Evolutionary conservation across 805 yeast species (phyloP).

Genomic region (Starmerella bombi): DNA sequence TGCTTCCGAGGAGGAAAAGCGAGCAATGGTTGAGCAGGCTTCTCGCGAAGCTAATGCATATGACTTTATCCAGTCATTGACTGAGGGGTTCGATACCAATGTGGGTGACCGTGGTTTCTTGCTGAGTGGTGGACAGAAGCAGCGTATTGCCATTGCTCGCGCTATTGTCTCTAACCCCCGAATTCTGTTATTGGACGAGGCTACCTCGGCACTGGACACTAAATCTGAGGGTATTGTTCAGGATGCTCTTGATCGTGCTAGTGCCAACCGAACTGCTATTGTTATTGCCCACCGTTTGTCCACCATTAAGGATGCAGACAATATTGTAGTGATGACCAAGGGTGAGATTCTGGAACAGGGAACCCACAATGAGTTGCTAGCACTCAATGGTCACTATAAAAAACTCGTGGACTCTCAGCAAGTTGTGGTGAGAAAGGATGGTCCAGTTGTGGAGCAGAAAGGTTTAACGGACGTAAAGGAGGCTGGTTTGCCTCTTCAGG

Average conservation of each 20-base stretch:
- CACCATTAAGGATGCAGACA: slow-evolving; percentile 43
- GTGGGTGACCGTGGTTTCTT: slow-evolving; percentile 47
- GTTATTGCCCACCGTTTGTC: slow-evolving; percentile 47
- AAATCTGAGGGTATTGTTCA: slow-evolving; percentile 33
- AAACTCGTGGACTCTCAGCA: slow-evolving; percentile 30
- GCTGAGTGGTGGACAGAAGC: slow-evolving; percentile 61
- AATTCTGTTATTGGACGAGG: slow-evolving; percentile 49
- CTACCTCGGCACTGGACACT: slow-evolving; percentile 48
- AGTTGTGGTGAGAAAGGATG: slow-evolving; percentile 14
- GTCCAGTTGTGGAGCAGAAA: background rate
- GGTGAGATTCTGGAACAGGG: slow-evolving; percentile 41
- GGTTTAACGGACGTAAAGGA: background rate
- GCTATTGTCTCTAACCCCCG: slow-evolving; percentile 52
- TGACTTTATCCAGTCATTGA: slow-evolving; percentile 41
- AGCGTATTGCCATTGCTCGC: slow-evolving; percentile 57
- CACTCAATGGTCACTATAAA: slow-evolving; percentile 23
- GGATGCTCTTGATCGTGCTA: slow-evolving; percentile 30
- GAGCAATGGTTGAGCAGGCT: slow-evolving; percentile 29
- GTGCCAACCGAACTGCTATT: slow-evolving; percentile 35
- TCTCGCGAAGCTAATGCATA: slow-evolving; percentile 31
- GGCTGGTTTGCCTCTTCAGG: slow-evolving; percentile 15
- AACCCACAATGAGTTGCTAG: slow-evolving; percentile 29
- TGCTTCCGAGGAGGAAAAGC: slow-evolving; percentile 29
- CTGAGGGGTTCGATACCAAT: slow-evolving; percentile 71
- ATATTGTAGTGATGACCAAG: slow-evolving; percentile 39